Base-by-base conservation (phyloP, 768 basidiomycete genomes). In the Collybia nuda region DNA sequence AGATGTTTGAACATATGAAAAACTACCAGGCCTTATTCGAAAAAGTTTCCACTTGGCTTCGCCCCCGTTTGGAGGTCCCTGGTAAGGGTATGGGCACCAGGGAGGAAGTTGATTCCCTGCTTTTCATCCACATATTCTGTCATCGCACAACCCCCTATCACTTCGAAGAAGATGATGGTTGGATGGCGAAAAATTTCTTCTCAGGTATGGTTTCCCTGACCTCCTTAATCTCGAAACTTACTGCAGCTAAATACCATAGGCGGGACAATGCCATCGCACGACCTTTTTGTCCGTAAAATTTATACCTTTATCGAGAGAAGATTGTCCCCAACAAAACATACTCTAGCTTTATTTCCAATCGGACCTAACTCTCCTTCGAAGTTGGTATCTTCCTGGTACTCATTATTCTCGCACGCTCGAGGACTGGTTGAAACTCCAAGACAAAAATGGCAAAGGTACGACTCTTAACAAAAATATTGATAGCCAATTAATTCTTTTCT, bases 1-100 rank as follows among this genome's bases (percentile, higher is more conserved):
- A 82, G 80, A 84, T 85, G 82, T 85, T 86, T 56, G 85, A 87
- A 59, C 86, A 88, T 62, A 85, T 87, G 84, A 86, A 87, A 67
- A 86, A 86, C 60, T 88, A 88, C 66, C 69, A 85, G 48, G 62
- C 66, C 7, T 76, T 88, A 7, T 69, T 88, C 51, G 65, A 69
- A 46, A 88, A 88, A 61, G 63, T 87, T 24, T 77, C 82, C 1
- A 78, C 75, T 7, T 90, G 86, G 86, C 73, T 88, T 11, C 71
- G 77, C 78, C 82, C 4, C 68, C 64, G 19, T 51, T 24, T n/a
- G 6, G 48, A 11, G 19, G 40, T 15, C 32, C 41, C n/a, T 24
- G 51, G 21, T 55, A 57, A 23, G 40, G 56, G 32, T 32, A 52
- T 21, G 22, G 6, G n/a, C n/a, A n/a, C 54, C 52, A 49, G 52